Evolutionary conservation across 208 protist species (phyloP).

Genomic region (Leishmania mexicana): DNA sequence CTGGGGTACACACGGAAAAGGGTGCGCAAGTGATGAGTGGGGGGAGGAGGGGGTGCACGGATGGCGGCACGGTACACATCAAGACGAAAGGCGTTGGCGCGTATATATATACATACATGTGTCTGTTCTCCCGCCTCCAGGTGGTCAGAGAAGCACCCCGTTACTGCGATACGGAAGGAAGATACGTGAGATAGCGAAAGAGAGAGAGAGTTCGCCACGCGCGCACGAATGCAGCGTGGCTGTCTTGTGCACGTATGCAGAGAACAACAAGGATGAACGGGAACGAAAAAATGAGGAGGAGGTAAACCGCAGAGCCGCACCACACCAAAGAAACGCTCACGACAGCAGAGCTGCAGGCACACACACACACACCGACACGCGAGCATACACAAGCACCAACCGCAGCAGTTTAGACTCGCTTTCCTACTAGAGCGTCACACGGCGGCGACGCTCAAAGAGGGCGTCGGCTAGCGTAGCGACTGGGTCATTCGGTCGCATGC

Average conservation of each 20-base stretch:
- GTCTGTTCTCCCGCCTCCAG: background rate
- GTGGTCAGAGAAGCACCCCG: background rate
- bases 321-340: background rate
- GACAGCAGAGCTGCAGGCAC: background rate
- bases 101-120: background rate
- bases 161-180: background rate
- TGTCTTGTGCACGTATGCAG: background rate
- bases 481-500: slow-evolving; percentile 90
- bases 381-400: background rate
- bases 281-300: background rate
- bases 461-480: slow-evolving; percentile 91
- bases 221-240: background rate
- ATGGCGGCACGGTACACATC: background rate
- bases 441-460: slow-evolving; percentile 84
- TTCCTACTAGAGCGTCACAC: slow-evolving; percentile 27
- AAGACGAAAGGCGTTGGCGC: background rate
- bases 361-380: background rate
- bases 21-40: background rate
- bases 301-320: background rate
- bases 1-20: background rate
- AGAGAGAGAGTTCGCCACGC: background rate
- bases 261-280: background rate
- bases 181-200: background rate
- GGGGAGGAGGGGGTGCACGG: background rate
- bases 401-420: background rate